These are phyloP conservation scores for Candida pseudoviswanathii DNA, from an alignment of 1,139 yeast species.

Conservation along the genomic window DNA sequence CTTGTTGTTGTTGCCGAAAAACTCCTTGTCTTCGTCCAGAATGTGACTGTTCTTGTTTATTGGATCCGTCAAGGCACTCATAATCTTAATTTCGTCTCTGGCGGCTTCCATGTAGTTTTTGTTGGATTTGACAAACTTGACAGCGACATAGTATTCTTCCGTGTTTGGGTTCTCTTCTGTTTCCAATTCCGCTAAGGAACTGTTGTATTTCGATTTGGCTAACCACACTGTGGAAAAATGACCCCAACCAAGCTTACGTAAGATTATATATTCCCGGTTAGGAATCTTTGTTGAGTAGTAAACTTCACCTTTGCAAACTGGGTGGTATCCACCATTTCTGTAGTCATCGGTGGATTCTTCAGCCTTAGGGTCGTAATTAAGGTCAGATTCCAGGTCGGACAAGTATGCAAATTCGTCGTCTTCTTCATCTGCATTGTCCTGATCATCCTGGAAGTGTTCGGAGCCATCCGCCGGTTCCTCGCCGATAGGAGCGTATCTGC, in stretches of 20 bases:
- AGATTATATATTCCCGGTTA: constrained; percentile 31
- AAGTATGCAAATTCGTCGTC: constrained; percentile 12
- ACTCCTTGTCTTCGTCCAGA: constrained; percentile 20
- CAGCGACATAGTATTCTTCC: constrained; percentile 38
- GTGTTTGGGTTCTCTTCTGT: constrained; percentile 8
- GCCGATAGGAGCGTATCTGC: constrained; percentile 1
- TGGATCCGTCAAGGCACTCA: constrained; percentile 25
- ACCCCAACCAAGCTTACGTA: constrained; percentile 74
- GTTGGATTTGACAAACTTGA: constrained; percentile 44
- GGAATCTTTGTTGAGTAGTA: constrained; percentile 32
- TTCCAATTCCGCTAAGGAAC: constrained; percentile 7
- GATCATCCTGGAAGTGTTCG: not conserved
- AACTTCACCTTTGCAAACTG: constrained; percentile 41
- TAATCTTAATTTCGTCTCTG: constrained; percentile 41
- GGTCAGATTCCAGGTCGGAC: constrained; percentile 26
- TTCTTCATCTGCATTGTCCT: constrained; percentile 6
- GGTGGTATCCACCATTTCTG: constrained; percentile 46
- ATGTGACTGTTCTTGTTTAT: constrained; percentile 26
- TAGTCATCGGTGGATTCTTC: constrained; percentile 43
- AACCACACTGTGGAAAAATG: constrained; percentile 91
- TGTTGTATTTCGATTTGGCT: constrained; percentile 48
- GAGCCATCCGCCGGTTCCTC: not conserved
- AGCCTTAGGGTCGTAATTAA: constrained; percentile 35
- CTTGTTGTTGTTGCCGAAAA: constrained; percentile 16
- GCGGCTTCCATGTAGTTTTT: constrained; percentile 46